phyloP scores from a whole-genome alignment of 1,284 basidiomycete genomes.

The Cryptococcus deneoformans region DNA sequence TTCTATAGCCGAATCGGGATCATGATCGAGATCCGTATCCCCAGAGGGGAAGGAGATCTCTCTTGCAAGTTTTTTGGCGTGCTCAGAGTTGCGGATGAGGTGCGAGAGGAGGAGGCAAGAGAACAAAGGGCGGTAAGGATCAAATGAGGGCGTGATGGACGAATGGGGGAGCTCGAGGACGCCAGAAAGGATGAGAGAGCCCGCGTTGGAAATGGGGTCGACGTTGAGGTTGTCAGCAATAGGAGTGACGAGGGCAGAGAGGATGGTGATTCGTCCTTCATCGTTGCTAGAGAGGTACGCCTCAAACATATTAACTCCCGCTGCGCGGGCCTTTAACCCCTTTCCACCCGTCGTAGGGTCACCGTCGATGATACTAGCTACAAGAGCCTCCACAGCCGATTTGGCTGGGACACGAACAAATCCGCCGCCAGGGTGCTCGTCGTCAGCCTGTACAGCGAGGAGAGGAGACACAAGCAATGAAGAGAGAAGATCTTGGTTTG shows the following conservation, averaged over 20 bases:
- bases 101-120: slow-evolving; percentile 55
- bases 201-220: slow-evolving; percentile 46
- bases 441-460: slow-evolving; percentile 48
- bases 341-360: slow-evolving; percentile 39
- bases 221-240: slow-evolving; percentile 28
- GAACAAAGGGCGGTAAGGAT: slow-evolving; percentile 56
- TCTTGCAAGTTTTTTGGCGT: slow-evolving; percentile 55
- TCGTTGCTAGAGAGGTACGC: slow-evolving; percentile 48
- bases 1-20: slow-evolving; percentile 28
- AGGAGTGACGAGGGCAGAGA: slow-evolving; percentile 38
- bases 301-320: slow-evolving; percentile 53
- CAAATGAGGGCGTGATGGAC: slow-evolving; percentile 40
- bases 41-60: slow-evolving; percentile 49
- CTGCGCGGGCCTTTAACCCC: slow-evolving; percentile 48
- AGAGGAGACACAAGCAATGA: slow-evolving; percentile 50
- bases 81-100: slow-evolving; percentile 56
- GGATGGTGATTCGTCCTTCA: slow-evolving; percentile 49
- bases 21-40: slow-evolving; percentile 27
- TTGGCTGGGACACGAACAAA: slow-evolving; percentile 47
- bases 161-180: slow-evolving; percentile 49
- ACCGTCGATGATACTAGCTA: slow-evolving; percentile 41
- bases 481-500: slow-evolving; percentile 55
- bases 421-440: slow-evolving; percentile 48
- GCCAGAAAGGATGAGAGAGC: slow-evolving; percentile 54
- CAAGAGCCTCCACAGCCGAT: slow-evolving; percentile 50